Evolutionary conservation across 2,329 filamentous ascomycete genomes (phyloP).

Genomic region (Monilinia fructigena): DNA sequence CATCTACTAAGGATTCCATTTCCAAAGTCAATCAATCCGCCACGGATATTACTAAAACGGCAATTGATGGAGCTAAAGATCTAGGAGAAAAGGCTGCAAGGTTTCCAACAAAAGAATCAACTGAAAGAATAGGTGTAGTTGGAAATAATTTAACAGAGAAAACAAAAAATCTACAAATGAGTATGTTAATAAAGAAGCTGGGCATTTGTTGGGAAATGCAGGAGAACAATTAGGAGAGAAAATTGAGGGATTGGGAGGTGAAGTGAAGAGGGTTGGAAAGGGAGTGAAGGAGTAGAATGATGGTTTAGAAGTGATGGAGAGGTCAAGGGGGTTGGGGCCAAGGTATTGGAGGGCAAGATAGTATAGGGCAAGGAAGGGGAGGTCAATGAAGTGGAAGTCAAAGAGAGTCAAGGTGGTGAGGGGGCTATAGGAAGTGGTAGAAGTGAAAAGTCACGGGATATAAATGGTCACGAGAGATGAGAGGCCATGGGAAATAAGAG

Average conservation of each 20-base stretch:
- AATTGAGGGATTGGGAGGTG: conserved; percentile 30
- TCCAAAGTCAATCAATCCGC: not conserved
- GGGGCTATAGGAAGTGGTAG: no score
- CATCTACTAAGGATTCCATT: not conserved
- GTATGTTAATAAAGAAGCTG: conserved; percentile 32
- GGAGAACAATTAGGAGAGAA: conserved; percentile 34
- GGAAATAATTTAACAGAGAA: conserved; percentile 27
- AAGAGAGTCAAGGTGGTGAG: no score
- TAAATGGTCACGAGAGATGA: no score
- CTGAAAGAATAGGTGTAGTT: conserved; percentile 14
- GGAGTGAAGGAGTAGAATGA: not conserved
- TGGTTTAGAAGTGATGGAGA: no score
- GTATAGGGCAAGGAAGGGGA: no score
- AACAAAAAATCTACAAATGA: conserved; percentile 27
- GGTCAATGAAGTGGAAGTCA: no score
- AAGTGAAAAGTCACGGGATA: no score
- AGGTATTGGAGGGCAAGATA: no score
- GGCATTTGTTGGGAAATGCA: conserved; percentile 37
- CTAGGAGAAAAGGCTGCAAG: not conserved
- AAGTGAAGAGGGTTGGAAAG: conserved; percentile 26
- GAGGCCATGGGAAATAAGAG: no score
- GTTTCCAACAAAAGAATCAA: not conserved
- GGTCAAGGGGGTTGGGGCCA: no score
- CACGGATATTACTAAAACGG: not conserved
- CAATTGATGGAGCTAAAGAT: not conserved